Conservation (phyloP, 495 filamentous ascomycete species). For the Darksidea phi region DNA sequence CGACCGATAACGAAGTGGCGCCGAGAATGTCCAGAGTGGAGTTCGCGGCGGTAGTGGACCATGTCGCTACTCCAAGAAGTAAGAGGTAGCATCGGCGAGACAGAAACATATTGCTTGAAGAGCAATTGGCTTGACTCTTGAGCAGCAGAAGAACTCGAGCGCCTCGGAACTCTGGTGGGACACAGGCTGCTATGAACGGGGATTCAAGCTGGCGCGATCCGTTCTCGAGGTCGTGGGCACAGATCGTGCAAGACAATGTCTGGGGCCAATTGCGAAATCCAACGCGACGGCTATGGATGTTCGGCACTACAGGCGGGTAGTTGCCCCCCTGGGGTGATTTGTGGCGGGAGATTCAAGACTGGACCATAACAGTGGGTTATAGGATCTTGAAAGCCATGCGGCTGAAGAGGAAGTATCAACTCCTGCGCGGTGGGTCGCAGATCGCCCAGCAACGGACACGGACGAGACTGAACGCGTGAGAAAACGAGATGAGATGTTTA, state of each 20-base stretch:
- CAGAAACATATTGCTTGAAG: conserved; percentile 11
- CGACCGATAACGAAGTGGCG: conserved; percentile 19
- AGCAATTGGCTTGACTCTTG: conserved; percentile 1
- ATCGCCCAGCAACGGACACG: conserved; percentile 18
- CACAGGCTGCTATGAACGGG: conserved; percentile 9
- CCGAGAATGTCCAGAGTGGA: conserved; percentile 29
- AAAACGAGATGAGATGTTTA: conserved; percentile 26
- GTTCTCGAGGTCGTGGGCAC: conserved; percentile 7
- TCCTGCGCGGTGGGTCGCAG: conserved; percentile 13
- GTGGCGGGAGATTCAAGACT: background rate
- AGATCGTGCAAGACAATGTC: background rate
- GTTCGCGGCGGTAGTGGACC: conserved; percentile 24
- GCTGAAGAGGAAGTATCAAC: conserved; percentile 22
- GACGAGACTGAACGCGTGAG: conserved; percentile 27
- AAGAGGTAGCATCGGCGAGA: conserved; percentile 28
- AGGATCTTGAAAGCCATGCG: conserved; percentile 12
- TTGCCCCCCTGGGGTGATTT: background rate
- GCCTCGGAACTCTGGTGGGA: conserved; percentile 8
- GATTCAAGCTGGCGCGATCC: conserved; percentile 7
- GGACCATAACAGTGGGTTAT: conserved; percentile 10
- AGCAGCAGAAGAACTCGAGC: background rate
- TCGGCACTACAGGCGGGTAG: background rate
- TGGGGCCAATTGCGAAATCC: conserved; percentile 6
- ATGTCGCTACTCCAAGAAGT: conserved; percentile 26
- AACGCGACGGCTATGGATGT: conserved; percentile 6